Percentiles rank a stretch among this genome's conserved stretches.
Evolutionary conservation across 352 stramenopile genomes (phyloP).

Genomic region (Globisporangium middletonii): DNA sequence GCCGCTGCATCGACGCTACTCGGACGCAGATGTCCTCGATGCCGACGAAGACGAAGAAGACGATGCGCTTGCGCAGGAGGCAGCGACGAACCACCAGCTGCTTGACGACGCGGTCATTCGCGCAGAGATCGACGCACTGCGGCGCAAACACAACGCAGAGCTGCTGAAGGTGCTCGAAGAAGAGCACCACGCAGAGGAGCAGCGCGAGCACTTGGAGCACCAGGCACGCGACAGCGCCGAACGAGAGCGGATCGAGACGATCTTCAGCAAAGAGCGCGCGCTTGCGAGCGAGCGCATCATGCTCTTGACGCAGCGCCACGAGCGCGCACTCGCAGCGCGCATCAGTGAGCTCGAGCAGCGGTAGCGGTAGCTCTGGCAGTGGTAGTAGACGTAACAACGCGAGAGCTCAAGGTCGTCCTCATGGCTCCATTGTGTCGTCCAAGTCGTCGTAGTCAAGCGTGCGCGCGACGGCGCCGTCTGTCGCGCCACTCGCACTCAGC

Average conservation of each 20-base stretch:
- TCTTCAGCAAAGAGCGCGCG: conserved; percentile 65
- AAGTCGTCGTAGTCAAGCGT: conserved; percentile 14
- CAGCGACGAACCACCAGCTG: conserved; percentile 9
- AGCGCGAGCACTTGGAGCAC: conserved; percentile 57
- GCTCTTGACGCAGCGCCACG: conserved; percentile 65
- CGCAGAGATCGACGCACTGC: conserved; percentile 43
- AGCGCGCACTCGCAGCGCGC: conserved; percentile 38
- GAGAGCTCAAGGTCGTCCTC: neutral
- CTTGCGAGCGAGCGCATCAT: conserved; percentile 80
- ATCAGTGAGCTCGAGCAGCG: conserved; percentile 16
- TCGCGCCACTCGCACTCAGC: neutral
- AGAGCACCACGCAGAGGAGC: conserved; percentile 77
- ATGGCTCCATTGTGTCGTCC: conserved; percentile 14
- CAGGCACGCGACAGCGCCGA: conserved; percentile 35
- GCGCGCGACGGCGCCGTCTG: conserved; percentile 6
- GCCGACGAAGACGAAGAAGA: conserved; percentile 10
- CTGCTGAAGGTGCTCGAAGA: conserved; percentile 64
- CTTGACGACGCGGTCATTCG: conserved; percentile 15
- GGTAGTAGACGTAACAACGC: neutral
- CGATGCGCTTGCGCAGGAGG: neutral
- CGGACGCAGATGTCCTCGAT: conserved; percentile 6
- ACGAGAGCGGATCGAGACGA: conserved; percentile 46
- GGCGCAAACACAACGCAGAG: conserved; percentile 64
- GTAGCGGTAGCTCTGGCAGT: neutral
- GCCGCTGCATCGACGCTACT: neutral